Percentiles rank a stretch among this genome's conserved stretches.
Evolutionary conservation across 2,329 filamentous ascomycete species (phyloP).

Genomic region (Coleophoma crateriformis): DNA sequence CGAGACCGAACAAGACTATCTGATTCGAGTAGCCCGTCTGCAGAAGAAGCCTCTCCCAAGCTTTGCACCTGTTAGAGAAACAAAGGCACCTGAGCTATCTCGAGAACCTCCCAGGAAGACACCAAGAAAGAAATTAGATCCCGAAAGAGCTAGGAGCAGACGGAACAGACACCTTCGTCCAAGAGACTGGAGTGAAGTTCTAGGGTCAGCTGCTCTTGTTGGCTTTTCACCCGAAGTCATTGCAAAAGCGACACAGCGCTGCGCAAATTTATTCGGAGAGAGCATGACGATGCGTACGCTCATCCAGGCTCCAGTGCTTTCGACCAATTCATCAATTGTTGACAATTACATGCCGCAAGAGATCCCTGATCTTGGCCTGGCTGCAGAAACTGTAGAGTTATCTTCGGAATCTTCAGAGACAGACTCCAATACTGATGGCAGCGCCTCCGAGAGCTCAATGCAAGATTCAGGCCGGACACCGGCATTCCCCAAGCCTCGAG

Average conservation of each 20-base stretch:
- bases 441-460: constrained; percentile 1
- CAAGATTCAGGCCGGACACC: neutral
- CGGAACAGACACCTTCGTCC: constrained; percentile 13
- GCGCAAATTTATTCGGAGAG: constrained; percentile 69
- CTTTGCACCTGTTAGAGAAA: constrained; percentile 15
- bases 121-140: constrained; percentile 3
- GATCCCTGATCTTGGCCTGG: constrained; percentile 11
- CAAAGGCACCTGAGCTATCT: neutral
- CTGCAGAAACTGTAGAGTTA: neutral
- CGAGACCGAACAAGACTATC: constrained; percentile 35
- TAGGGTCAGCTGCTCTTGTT: constrained; percentile 70
- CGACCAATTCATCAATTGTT: constrained; percentile 5
- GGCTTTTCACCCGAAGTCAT: constrained; percentile 64
- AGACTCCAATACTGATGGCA: neutral
- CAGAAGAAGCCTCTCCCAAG: constrained; percentile 34
- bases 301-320: constrained; percentile 10
- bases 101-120: neutral
- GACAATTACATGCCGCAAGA: constrained; percentile 19
- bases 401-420: constrained; percentile 1
- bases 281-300: constrained; percentile 48
- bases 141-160: constrained; percentile 3
- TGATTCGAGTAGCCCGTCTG: constrained; percentile 38
- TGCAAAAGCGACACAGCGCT: constrained; percentile 66
- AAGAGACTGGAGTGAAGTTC: constrained; percentile 78
- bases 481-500: neutral